A percentile compares a stretch with the other conserved stretches of the same genome.
Evolutionary conservation across 768 basidiomycete species (phyloP).

Genomic region (Suillus weaverae): DNA sequence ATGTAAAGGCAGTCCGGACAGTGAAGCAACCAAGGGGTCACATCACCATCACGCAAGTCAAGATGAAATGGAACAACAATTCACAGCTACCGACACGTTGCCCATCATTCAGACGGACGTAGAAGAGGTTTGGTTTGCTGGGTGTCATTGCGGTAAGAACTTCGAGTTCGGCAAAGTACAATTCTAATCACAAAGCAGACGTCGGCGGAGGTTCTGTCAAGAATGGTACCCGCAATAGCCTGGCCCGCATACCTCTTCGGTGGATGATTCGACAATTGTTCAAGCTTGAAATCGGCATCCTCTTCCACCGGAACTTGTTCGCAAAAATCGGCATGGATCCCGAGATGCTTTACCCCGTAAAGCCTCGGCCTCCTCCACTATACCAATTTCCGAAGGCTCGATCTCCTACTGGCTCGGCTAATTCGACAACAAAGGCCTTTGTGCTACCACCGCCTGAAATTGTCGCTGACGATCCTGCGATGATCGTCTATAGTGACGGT

Average conservation of each 20-base stretch:
- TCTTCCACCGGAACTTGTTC: slow-evolving; percentile 51
- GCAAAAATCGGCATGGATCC: slow-evolving; percentile 48
- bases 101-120: slow-evolving; percentile 50
- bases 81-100: slow-evolving; percentile 25
- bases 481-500: slow-evolving; percentile 20
- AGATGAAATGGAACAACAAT: slow-evolving; percentile 44
- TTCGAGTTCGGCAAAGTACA: neutral
- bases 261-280: slow-evolving; percentile 79
- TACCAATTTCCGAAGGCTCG: slow-evolving; percentile 21
- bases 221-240: slow-evolving; percentile 55
- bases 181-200: slow-evolving; percentile 40
- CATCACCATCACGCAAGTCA: slow-evolving; percentile 14
- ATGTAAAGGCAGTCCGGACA: neutral
- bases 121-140: slow-evolving; percentile 81
- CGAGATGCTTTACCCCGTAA: slow-evolving; percentile 41
- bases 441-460: slow-evolving; percentile 18
- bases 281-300: slow-evolving; percentile 53
- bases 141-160: slow-evolving; percentile 64
- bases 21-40: slow-evolving; percentile 1
- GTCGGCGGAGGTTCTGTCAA: slow-evolving; percentile 71
- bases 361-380: slow-evolving; percentile 38
- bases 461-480: slow-evolving; percentile 12
- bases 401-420: slow-evolving; percentile 15
- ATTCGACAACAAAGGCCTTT: slow-evolving; percentile 12
- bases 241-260: slow-evolving; percentile 71